Base-by-base conservation (phyloP, 2,329 filamentous ascomycete species). In the Penicillium sclerotigenum region DNA sequence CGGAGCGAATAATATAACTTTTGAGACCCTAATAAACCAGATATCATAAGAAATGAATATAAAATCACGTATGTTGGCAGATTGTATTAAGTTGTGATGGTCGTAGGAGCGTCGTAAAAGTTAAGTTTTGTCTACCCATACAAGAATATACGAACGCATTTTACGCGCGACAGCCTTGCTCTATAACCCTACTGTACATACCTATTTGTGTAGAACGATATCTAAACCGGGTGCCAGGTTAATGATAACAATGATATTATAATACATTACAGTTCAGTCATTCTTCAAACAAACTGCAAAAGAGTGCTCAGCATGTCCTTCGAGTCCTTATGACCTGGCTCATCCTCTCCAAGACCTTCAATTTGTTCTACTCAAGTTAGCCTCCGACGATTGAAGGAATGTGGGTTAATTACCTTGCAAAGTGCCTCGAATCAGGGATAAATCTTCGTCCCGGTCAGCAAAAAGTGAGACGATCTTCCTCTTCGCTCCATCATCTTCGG, bases 401-500 rank as follows among this genome's bases (percentile, higher is more conserved):
- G 26, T 4, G n/a, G 14, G 45, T 8, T 5, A 48, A 71, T 65
- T 71, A 81, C 80, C 87, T 71, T 86, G 80, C 46, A 99, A 75
- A 24, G 90, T 91, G 18, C 68, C 74, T 63, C 81, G 85, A 22
- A 97, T 74, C 16, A 85, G 78, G 4, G 70, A 77, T 18, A 96
- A 68, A 8, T 79, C 78, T 68, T 90, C 87, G 62, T 88, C 88
- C 20, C 82, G 80, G 58, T 90, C 87, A 0, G 81, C 84, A 38
- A 97, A 75, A 4, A 88, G 73, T 22, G 79, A 75, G 47, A 80
- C 73, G 31, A 96, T 85, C 65, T 81, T 87, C 54, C 76, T 79
- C 65, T 81, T 84, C 1, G 90, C 89, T 0, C 90, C 91, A 33
- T 80, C 80, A 67, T 99, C 94, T 74, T 99, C 94, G 0, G 92